Base-by-base conservation (phyloP, 768 basidiomycete genomes). In the Gautieria morchelliformis region DNA sequence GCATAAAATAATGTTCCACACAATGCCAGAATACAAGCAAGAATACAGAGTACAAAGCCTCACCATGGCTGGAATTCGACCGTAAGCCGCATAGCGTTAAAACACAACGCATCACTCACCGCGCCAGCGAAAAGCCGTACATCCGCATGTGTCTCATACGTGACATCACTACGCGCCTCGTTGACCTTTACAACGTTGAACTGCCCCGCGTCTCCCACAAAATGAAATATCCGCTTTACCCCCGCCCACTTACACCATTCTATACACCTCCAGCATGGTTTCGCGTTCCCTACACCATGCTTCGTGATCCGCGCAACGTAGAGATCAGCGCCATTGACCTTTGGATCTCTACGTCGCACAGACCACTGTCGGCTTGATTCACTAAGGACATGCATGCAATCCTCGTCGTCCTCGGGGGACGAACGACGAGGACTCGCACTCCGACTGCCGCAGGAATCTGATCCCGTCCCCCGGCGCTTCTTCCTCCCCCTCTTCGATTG, bases 181-280 rank as follows among this genome's bases (percentile, higher is more conserved):
- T 75, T 74, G 53, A 78, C 77, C 65, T 80, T 80, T 45, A 79
- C 66, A 45, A 78, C 71, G 2, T 72, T 71, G 46, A 75, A 74
- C 55, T 63, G 64, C 9, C 66, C 67, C 40, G 63, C 66, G 54
- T 78, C 72, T 75, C 78, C 41, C 15, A 49, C 48, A 20, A 48
- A 80, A 60, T 81, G 75, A 61, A 79, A 82, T 42, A 81, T 74
- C 41, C 80, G 73, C 66, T 75, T 78, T 58, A 82, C 73, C 0
- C 79, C 79, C 20, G 78, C 78, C 79, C 80, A 82, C 45, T 69
- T 67, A 61, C 78, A 81, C 78, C 78, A 82, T 55, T 77, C 74
- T 33, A 82, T 58, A 56, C 80, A 81, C 44, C 80, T 67, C 75
- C 78, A 79, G 63, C 79, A 81, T 35, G 80, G 81, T 64, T 71